Base-by-base conservation (phyloP, 768 basidiomycete species). In the Suillus tomentosus region DNA sequence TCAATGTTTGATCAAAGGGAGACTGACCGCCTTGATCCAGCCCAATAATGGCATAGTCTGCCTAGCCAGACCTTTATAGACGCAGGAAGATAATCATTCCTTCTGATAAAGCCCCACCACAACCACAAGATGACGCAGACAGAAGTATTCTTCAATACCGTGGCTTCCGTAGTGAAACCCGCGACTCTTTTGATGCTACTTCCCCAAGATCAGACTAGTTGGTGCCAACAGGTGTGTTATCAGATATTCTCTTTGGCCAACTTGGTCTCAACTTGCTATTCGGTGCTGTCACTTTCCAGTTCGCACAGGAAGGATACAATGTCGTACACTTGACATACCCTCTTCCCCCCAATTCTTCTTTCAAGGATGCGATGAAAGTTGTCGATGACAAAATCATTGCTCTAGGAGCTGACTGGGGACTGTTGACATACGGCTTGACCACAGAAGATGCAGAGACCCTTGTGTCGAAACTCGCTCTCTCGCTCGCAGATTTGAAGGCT, bases 241-340 rank as follows among this genome's bases (percentile, higher is more conserved):
- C 36, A 17, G 31, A 10, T 39, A 22, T 34, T 42, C n/a, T 51
- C 39, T 60, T n/a, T n/a, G 47, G n/a, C n/a, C 24, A 24, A 51
- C 54, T 24, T 7, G 37, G 37, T 57, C 19, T 8, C 31, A 31
- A 34, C 9, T 31, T 31, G 31, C 31, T 31, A 22, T 37, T 37
- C 22, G 22, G 14, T 24, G 10, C 37, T 6, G 42, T n/a, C 53
- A 59, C 34, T 17, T 13, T 40, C n/a, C 60, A 79, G 75, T 74
- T 77, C 64, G 66, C 79, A 39, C 76, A 78, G 62, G 80, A 81
- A 65, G 80, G 79, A 34, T 79, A 81, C 64, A 66, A 73, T n/a
- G 73, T 79, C 19, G 60, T 74, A 11, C 77, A 76, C 39, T 60
- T 79, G 11, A 40, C 66, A 2, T 77, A 74, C 39, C 73, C 76